phyloP scores from a whole-genome alignment of 148 eudicot species.

The Camellia japonica region DNA sequence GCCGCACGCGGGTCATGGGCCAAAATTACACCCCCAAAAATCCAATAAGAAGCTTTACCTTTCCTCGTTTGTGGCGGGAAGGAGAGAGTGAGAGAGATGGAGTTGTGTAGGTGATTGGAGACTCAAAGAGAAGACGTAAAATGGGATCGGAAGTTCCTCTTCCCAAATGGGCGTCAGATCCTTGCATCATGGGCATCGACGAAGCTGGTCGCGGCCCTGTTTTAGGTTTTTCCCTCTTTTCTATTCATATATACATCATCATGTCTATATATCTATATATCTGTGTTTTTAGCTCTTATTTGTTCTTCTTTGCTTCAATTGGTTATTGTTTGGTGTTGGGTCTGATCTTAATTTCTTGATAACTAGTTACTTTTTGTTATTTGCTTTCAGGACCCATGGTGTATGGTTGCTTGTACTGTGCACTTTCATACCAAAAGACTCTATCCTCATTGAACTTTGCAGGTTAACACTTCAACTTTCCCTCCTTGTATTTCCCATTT shows the following conservation, averaged over 20 bases:
- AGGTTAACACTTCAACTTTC: constrained; percentile 35
- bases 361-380: not conserved
- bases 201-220: constrained; percentile 99
- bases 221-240: constrained; percentile 50
- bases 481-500: not conserved
- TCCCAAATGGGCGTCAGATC: constrained; percentile 57
- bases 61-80: constrained; percentile 17
- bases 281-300: not conserved
- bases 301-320: not conserved
- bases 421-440: constrained; percentile 70
- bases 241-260: not conserved
- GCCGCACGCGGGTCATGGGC: no score
- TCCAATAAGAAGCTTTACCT: constrained; percentile 2
- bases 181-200: constrained; percentile 96
- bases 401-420: constrained; percentile 91
- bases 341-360: not conserved
- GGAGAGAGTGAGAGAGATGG: constrained; percentile 14
- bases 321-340: not conserved
- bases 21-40: no score
- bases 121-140: not conserved
- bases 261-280: no score
- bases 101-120: constrained; percentile 8
- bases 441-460: constrained; percentile 79
- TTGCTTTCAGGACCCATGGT: constrained; percentile 86
- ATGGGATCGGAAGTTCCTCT: constrained; percentile 41